Percentiles rank a stretch among this genome's conserved stretches.
These are phyloP conservation scores for Komagataella populi DNA, from an alignment of 805 yeast species.

Conservation along the genomic window DNA sequence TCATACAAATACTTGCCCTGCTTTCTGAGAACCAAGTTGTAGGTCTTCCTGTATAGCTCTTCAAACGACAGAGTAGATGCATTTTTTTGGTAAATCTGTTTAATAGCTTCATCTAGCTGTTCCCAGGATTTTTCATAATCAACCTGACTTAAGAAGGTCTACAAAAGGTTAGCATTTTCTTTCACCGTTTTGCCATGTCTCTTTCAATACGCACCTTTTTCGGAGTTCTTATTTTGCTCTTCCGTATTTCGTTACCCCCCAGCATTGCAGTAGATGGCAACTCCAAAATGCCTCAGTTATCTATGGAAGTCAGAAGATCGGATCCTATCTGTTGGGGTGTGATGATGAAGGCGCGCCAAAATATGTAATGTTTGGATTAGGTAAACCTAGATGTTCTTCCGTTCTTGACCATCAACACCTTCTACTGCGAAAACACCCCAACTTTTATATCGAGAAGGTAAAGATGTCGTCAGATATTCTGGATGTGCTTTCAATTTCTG, in stretches of 20 bases:
- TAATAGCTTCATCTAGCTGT: constrained; percentile 50
- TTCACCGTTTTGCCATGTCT: neutral
- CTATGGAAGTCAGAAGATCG: neutral
- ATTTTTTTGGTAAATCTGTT: constrained; percentile 56
- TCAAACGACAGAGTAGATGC: constrained; percentile 72
- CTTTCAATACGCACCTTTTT: constrained; percentile 19
- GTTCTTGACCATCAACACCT: no score
- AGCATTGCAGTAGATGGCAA: neutral
- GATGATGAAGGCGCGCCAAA: neutral
- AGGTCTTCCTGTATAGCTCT: constrained; percentile 67
- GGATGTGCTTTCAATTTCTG: constrained; percentile 60
- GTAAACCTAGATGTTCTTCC: neutral
- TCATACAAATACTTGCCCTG: constrained; percentile 54
- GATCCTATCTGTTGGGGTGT: neutral
- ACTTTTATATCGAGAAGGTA: neutral
- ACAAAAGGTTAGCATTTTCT: neutral
- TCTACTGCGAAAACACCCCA: neutral
- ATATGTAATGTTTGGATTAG: neutral
- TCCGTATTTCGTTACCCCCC: constrained; percentile 20
- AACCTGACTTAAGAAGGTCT: constrained; percentile 12
- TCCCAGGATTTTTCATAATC: constrained; percentile 61
- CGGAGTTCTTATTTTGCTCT: constrained; percentile 57
- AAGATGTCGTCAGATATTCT: constrained; percentile 43
- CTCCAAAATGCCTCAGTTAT: neutral
- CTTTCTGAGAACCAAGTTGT: constrained; percentile 59